Evolutionary conservation across 1,284 basidiomycete species (phyloP).

Genomic region (Marasmius sp.): DNA sequence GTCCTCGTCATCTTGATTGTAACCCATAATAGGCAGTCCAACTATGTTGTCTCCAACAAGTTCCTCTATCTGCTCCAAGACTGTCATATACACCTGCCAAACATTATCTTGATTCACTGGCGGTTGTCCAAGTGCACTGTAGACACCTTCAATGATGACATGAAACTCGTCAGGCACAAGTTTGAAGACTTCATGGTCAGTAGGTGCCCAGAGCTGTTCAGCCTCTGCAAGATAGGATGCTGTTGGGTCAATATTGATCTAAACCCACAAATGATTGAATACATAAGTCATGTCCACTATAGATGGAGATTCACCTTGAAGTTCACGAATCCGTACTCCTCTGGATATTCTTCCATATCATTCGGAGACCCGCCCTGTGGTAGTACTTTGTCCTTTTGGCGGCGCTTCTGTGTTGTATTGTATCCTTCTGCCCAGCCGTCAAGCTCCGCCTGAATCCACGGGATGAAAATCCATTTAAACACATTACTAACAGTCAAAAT

Average conservation of each 20-base stretch:
- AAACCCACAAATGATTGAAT: not conserved
- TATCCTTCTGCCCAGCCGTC: conserved; percentile 13
- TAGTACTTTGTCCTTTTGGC: conserved; percentile 17
- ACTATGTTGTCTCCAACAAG: not conserved
- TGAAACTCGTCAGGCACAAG: not conserved
- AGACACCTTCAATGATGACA: not conserved
- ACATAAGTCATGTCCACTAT: not conserved
- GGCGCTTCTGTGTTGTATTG: conserved; percentile 17
- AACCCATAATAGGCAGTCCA: not conserved
- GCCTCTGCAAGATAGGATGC: not conserved
- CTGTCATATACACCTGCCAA: not conserved
- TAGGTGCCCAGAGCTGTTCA: not conserved
- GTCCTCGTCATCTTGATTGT: not conserved
- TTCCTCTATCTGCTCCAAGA: not conserved
- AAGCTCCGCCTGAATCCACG: conserved; percentile 24
- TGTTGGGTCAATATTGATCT: not conserved
- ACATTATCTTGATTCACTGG: not conserved
- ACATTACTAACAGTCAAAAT: conserved; percentile 15
- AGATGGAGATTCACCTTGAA: conserved; percentile 15
- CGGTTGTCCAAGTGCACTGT: not conserved
- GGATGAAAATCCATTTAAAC: conserved; percentile 25
- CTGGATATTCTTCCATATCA: conserved; percentile 16
- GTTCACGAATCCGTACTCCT: conserved; percentile 13
- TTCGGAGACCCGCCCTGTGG: conserved; percentile 18
- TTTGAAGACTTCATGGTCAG: not conserved